These are phyloP conservation scores for Vitis hybrid DNA, from an alignment of 177 flowering plant species.

Conservation along the genomic window DNA sequence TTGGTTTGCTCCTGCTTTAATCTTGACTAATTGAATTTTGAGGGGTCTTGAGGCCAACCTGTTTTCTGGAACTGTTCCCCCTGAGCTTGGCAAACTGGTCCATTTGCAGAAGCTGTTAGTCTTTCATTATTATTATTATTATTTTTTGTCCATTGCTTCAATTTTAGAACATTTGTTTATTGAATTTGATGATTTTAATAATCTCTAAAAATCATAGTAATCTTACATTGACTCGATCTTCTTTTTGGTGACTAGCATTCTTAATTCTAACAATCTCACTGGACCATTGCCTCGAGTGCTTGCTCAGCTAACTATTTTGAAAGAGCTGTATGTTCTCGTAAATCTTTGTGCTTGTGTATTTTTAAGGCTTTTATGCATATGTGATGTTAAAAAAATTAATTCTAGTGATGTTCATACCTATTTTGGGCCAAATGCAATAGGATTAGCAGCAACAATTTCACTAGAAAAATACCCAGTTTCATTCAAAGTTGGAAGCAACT, in stretches of 20 bases:
- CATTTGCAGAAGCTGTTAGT: slow-evolving; percentile 39
- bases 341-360: no score
- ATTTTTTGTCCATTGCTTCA: background rate
- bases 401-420: no score
- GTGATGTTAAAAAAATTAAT: no score
- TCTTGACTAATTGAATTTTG: no score
- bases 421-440: slow-evolving; percentile 19
- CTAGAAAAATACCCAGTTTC: slow-evolving; percentile 32
- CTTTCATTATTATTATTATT: background rate
- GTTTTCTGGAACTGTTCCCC: no score
- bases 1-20: no score
- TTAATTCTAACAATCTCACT: slow-evolving; percentile 28
- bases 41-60: no score
- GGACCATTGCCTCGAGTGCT: slow-evolving; percentile 30
- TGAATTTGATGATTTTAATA: no score
- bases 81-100: slow-evolving; percentile 4
- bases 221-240: background rate
- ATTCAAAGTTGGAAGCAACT: slow-evolving; percentile 31
- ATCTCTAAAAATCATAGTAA: no score
- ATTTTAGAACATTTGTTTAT: background rate
- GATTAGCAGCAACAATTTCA: slow-evolving; percentile 32
- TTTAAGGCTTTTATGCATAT: no score
- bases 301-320: slow-evolving; percentile 22
- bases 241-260: background rate
- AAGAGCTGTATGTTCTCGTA: slow-evolving; percentile 24